These are phyloP conservation scores for Fusarium proliferatum DNA, from an alignment of 2,329 filamentous ascomycete genomes.

Conservation along the genomic window DNA sequence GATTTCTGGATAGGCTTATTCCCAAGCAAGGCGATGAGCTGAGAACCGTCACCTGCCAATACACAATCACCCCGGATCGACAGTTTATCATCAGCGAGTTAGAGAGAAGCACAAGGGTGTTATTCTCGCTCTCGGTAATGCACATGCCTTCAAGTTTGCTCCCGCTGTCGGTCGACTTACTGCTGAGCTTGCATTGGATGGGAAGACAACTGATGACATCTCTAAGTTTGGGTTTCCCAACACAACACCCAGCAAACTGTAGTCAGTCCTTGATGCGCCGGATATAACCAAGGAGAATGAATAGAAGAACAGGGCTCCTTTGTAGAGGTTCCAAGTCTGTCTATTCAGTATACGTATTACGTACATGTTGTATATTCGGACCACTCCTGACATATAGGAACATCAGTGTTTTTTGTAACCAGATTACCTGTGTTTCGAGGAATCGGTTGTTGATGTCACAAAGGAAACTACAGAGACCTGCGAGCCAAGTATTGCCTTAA, in stretches of 20 bases:
- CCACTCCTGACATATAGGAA: not conserved
- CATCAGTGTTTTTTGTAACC: not conserved
- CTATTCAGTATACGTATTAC: not conserved
- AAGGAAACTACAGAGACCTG: slow-evolving; percentile 15
- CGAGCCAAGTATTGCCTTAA: slow-evolving; percentile 12
- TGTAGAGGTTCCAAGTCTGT: not conserved
- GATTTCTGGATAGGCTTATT: too few species aligned
- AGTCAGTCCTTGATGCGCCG: not conserved
- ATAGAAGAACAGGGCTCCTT: not conserved
- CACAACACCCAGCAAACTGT: not conserved
- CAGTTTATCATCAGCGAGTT: not conserved
- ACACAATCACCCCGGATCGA: slow-evolving; percentile 1
- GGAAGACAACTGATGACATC: slow-evolving; percentile 25
- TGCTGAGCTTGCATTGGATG: not conserved
- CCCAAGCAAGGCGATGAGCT: too few species aligned
- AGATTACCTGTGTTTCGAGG: not conserved
- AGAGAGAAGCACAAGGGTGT: not conserved
- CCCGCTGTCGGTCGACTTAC: not conserved
- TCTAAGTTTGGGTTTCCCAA: slow-evolving; percentile 28
- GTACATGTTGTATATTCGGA: not conserved
- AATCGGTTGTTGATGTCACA: not conserved
- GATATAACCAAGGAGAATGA: not conserved
- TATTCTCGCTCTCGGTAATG: not conserved
- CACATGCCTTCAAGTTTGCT: not conserved
- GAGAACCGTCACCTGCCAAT: too few species aligned